Evolutionary conservation across 2,329 filamentous ascomycete genomes (phyloP), one percentile per base, ranked within the genome.

Genomic region (Hymenoscyphus fraxineus): DNA sequence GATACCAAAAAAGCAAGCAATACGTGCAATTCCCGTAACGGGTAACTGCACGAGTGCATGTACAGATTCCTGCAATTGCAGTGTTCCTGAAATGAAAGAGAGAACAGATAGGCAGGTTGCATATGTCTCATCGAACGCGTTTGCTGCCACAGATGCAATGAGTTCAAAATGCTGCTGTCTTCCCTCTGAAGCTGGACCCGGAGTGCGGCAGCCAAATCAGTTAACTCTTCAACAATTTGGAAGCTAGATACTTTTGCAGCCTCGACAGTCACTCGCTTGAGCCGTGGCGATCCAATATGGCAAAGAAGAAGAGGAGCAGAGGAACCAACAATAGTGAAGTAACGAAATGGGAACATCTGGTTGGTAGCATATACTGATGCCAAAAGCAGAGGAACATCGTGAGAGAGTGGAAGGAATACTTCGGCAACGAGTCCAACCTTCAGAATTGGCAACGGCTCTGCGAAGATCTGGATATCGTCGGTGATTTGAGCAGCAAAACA

Each of bases 401-500:
- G 4, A 15, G 6, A 6, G 67, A 70, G 15, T 73, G 69, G 31
- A 55, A 62, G 1, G 13, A 40, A 0, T 64, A 74, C 32, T 73
- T 74, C 39, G 70, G 71, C 10, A 59, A 65, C 12, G 64, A 64
- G 2, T 62, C 38, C 32, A 69, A 70, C 0, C 75, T 84, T 0
- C 68, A 70, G 4, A 78, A 81, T 65, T 84, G 80, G 78, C 78
- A 80, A 62, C 72, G 75, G 1, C 71, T 84, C 31, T 80, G 82
- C 71, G 12, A 22, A 0, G 80, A 83, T 64, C 71, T 85, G 19
- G 78, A 76, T 1, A 72, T 83, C 10, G 62, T 71, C 0, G 74
- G 71, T 0, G 62, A 76, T 1, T 76, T 80, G 19, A 60, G 64
- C 0, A 83, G 78, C 73, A 82, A 81, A 67, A 79, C 56, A 0